These are phyloP conservation scores for Termitomyces sp. DNA, from an alignment of 768 basidiomycete species.

Conservation along the genomic window DNA sequence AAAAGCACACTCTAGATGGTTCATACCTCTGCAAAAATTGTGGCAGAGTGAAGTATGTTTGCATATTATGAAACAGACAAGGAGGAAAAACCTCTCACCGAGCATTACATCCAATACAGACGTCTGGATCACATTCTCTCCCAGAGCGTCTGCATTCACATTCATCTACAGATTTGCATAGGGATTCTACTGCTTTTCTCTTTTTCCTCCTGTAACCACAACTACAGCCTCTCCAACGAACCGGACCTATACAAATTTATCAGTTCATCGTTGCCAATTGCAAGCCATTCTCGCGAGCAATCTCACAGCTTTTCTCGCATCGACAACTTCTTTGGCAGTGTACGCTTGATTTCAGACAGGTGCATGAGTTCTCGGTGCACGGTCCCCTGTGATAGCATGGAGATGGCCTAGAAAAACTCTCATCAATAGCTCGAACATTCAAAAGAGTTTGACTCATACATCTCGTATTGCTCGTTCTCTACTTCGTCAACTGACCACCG, in stretches of 20 bases:
- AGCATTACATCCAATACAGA: conserved; percentile 43
- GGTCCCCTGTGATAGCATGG: conserved; percentile 48
- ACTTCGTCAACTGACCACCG: conserved; percentile 6
- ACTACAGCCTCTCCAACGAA: conserved; percentile 40
- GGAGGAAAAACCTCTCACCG: conserved; percentile 21
- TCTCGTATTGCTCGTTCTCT: background rate
- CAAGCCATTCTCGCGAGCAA: background rate
- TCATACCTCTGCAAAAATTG: conserved; percentile 11
- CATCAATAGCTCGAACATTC: background rate
- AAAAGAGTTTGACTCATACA: conserved; percentile 3
- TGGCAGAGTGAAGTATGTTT: background rate
- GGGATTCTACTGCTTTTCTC: conserved; percentile 7
- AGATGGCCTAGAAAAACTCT: conserved; percentile 17
- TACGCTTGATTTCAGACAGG: conserved; percentile 32
- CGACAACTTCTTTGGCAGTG: conserved; percentile 48
- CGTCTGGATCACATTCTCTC: conserved; percentile 53
- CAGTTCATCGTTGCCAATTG: background rate
- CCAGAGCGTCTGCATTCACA: conserved; percentile 34
- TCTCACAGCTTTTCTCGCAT: conserved; percentile 28
- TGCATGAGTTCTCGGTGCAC: conserved; percentile 38
- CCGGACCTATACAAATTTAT: conserved; percentile 26
- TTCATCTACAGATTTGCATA: conserved; percentile 11
- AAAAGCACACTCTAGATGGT: background rate
- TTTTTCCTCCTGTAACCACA: conserved; percentile 25
- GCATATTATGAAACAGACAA: background rate